A percentile compares a stretch with the other conserved stretches of the same genome.
These are phyloP conservation scores for Cordia subcordata DNA, from an alignment of 257 asterid genomes.

Conservation along the genomic window DNA sequence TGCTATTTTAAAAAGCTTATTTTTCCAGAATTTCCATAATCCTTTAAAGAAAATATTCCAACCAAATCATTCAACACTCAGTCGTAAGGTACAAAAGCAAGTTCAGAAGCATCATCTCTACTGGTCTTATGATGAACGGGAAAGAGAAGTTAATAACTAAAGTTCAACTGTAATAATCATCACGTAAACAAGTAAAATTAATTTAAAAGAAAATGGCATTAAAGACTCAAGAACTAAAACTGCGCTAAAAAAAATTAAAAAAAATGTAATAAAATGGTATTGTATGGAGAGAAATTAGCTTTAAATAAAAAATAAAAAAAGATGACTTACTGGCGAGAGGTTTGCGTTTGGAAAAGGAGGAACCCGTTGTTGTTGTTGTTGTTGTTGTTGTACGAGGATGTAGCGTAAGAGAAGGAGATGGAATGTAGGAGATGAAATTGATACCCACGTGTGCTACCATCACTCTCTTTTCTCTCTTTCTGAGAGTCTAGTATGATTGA, in stretches of 20 bases:
- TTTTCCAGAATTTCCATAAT: no score
- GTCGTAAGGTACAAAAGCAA: no score
- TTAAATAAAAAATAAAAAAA: not conserved
- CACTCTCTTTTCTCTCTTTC: slow-evolving; percentile 23
- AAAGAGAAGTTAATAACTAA: no score
- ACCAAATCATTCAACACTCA: no score
- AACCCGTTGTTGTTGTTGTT: slow-evolving; percentile 18
- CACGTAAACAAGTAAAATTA: no score
- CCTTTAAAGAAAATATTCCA: no score
- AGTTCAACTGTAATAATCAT: no score
- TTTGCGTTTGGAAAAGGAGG: slow-evolving; percentile 20
- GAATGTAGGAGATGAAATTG: slow-evolving; percentile 20
- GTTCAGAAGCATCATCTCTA: no score
- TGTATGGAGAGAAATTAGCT: slow-evolving; percentile 5
- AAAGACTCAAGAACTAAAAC: slow-evolving; percentile 4
- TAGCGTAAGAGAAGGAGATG: slow-evolving; percentile 16
- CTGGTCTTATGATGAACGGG: no score
- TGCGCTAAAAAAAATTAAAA: no score
- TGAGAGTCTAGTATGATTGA: not conserved
- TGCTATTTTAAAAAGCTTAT: no score
- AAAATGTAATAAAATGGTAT: slow-evolving; percentile 3
- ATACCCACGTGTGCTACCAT: slow-evolving; percentile 32
- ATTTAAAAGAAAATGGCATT: not conserved
- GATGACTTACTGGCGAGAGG: slow-evolving; percentile 39
- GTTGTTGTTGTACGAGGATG: slow-evolving; percentile 18